Percentiles rank a stretch among this genome's conserved stretches.
phyloP scores from a whole-genome alignment of 495 filamentous ascomycete species.

The Ascodesmis nigricans region DNA sequence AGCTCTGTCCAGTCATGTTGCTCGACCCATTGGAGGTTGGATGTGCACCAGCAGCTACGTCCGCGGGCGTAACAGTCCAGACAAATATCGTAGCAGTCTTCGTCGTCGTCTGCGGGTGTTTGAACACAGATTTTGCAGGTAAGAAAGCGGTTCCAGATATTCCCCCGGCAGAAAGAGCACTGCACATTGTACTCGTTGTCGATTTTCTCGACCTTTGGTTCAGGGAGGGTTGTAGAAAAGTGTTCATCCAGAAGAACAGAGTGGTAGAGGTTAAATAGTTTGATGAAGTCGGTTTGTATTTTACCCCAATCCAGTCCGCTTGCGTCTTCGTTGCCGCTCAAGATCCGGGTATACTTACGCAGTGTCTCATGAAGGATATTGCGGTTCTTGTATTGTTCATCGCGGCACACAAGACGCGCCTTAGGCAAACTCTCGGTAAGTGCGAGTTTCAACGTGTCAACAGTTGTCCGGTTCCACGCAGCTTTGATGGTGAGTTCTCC shows the following conservation, averaged over 20 bases:
- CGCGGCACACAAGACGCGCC: constrained; percentile 80
- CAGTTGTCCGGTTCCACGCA: constrained; percentile 93
- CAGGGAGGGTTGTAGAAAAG: constrained; percentile 39
- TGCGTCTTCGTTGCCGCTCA: constrained; percentile 24
- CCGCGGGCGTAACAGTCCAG: constrained; percentile 95
- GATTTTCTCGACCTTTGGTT: constrained; percentile 44
- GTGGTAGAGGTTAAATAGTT: constrained; percentile 53
- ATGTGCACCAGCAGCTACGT: constrained; percentile 70
- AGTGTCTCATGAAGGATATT: constrained; percentile 76
- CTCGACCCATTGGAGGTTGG: constrained; percentile 70
- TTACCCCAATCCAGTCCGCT: constrained; percentile 26
- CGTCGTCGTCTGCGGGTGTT: constrained; percentile 32
- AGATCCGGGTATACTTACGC: constrained; percentile 46
- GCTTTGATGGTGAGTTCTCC: constrained; percentile 89
- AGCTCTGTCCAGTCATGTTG: constrained; percentile 72
- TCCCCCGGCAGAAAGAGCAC: constrained; percentile 86
- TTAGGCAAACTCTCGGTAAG: constrained; percentile 68
- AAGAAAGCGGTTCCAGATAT: constrained; percentile 92
- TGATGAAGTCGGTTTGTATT: constrained; percentile 42
- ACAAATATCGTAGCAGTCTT: constrained; percentile 68
- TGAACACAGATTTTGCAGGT: constrained; percentile 63
- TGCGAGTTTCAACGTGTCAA: constrained; percentile 69
- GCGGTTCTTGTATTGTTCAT: constrained; percentile 97
- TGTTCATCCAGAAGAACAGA: constrained; percentile 63
- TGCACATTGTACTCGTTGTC: constrained; percentile 72